Evolutionary conservation across 2,329 filamentous ascomycete species (phyloP).

Genomic region (Fusarium sp.): DNA sequence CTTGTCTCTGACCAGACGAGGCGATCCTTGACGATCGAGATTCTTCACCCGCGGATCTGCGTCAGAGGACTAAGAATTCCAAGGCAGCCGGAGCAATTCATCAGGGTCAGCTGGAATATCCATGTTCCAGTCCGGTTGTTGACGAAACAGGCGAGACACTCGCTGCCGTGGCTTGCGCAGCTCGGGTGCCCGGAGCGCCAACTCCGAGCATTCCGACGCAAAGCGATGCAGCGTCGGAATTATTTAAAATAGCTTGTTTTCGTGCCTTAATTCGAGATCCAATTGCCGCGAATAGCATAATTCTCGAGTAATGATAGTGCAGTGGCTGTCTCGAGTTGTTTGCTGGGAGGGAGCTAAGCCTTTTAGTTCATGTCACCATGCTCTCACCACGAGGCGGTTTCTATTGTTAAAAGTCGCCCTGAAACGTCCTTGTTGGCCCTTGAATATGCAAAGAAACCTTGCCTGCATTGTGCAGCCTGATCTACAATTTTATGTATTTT

Average conservation of each 20-base stretch:
- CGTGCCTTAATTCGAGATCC: too few species aligned
- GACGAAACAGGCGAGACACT: background rate
- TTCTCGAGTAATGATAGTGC: too few species aligned
- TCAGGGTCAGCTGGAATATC: background rate
- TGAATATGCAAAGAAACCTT: background rate
- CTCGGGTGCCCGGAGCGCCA: too few species aligned
- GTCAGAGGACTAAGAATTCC: background rate
- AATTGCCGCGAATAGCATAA: too few species aligned
- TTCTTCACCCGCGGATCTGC: constrained; percentile 25
- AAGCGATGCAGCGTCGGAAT: too few species aligned
- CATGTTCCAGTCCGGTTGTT: constrained; percentile 6
- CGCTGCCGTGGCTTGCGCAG: background rate
- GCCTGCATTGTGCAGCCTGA: background rate
- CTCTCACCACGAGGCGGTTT: background rate
- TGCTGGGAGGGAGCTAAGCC: background rate
- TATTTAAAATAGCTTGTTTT: too few species aligned
- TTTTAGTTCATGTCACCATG: background rate
- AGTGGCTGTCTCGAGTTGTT: background rate
- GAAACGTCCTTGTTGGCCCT: too few species aligned
- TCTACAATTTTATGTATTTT: too few species aligned
- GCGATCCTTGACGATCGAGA: constrained; percentile 40
- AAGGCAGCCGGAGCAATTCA: constrained; percentile 14
- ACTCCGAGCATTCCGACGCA: too few species aligned
- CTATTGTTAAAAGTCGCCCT: too few species aligned
- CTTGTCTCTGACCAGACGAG: constrained; percentile 4